Evolutionary conservation across 2,329 filamentous ascomycete genomes (phyloP).

Genomic region (Exophiala xenobiotica): DNA sequence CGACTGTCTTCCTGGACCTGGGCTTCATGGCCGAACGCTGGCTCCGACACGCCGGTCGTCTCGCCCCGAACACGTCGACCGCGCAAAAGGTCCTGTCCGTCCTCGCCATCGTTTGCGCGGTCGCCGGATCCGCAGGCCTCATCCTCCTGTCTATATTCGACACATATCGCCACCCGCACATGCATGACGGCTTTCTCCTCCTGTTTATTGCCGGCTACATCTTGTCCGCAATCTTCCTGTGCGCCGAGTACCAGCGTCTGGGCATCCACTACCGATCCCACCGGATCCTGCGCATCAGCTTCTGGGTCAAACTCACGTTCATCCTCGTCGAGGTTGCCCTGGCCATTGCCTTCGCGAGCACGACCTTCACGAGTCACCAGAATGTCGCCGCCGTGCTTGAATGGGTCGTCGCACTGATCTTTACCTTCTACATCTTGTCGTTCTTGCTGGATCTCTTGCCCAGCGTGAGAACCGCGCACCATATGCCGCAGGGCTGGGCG

Average conservation of each 20-base stretch:
- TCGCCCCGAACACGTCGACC: conserved; percentile 68
- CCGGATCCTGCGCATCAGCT: conserved; percentile 70
- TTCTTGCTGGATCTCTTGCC: conserved; percentile 87
- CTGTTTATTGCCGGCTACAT: conserved; percentile 87
- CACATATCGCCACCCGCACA: conserved; percentile 62
- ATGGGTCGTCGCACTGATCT: conserved; percentile 49
- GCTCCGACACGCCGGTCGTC: conserved; percentile 76
- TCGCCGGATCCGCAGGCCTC: conserved; percentile 74
- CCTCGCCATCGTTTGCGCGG: conserved; percentile 51
- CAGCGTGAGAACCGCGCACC: conserved; percentile 62
- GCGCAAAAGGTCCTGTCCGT: conserved; percentile 35
- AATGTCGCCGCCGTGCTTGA: conserved; percentile 78
- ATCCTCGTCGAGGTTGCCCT: conserved; percentile 76
- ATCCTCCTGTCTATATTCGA: conserved; percentile 86
- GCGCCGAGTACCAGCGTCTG: conserved; percentile 81
- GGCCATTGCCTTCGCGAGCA: conserved; percentile 63
- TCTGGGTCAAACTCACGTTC: conserved; percentile 84
- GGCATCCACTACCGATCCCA: conserved; percentile 73
- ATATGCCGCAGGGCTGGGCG: conserved; percentile 41
- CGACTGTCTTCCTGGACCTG: conserved; percentile 76
- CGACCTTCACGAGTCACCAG: conserved; percentile 42
- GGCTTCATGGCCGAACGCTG: conserved; percentile 80
- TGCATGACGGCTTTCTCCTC: conserved; percentile 75
- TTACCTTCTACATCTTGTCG: conserved; percentile 67
- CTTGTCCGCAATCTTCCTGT: conserved; percentile 81